Conservation (phyloP, 2,329 filamentous ascomycete genomes). For the Trichoderma oligosporum region DNA sequence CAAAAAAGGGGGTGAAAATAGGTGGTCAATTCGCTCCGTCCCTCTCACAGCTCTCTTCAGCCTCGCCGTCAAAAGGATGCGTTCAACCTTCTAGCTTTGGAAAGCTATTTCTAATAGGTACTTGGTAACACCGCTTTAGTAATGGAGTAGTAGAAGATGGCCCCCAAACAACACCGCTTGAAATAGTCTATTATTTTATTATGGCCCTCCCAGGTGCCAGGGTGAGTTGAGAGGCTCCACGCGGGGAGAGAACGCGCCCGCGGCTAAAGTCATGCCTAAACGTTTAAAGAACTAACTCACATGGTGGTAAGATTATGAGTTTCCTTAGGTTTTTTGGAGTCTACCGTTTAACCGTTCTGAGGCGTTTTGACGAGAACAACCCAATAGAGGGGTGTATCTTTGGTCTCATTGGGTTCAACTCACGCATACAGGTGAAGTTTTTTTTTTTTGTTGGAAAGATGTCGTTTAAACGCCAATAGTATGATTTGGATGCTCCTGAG, state of each 20-base stretch:
- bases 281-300: background rate
- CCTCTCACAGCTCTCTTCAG: background rate
- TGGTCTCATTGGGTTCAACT: conserved; percentile 11
- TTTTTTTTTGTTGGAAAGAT: background rate
- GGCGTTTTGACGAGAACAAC: conserved; percentile 10
- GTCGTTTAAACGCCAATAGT: background rate
- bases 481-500: background rate
- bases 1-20: background rate
- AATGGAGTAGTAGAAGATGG: background rate
- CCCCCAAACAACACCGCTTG: background rate
- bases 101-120: background rate
- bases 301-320: background rate
- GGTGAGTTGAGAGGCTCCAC: background rate
- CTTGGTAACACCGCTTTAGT: background rate
- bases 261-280: conserved; percentile 16
- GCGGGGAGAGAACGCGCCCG: conserved; percentile 8
- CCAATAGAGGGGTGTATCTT: background rate
- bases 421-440: background rate
- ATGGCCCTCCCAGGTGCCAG: no score
- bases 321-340: background rate
- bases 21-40: background rate
- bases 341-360: conserved; percentile 10
- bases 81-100: background rate
- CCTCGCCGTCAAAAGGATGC: background rate
- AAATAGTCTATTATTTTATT: conserved; percentile 2